Conservation (phyloP, 352 stramenopile genomes). For the Pythium biforme region DNA sequence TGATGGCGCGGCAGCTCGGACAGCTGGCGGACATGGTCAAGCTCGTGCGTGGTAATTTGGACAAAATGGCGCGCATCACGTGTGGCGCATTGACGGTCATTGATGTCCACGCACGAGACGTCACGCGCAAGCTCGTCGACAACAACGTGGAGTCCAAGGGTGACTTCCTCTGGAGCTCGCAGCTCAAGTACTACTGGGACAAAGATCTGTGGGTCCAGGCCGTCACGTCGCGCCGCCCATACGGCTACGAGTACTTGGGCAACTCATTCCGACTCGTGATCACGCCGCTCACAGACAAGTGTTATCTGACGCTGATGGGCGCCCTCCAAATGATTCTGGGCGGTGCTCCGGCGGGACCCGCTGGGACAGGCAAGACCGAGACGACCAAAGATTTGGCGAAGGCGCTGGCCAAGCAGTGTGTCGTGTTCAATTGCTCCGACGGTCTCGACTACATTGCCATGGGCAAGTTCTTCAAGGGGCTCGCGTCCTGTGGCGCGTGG, state of each 20-base stretch:
- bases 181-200: slow-evolving; percentile 94
- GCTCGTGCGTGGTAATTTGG: slow-evolving; percentile 89
- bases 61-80: slow-evolving; percentile 83
- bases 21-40: slow-evolving; percentile 94
- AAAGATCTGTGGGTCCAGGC: slow-evolving; percentile 89
- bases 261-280: slow-evolving; percentile 96
- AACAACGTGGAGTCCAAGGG: slow-evolving; percentile 88
- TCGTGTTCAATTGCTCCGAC: slow-evolving; percentile 94
- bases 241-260: slow-evolving; percentile 97
- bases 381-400: slow-evolving; percentile 96
- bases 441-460: slow-evolving; percentile 94
- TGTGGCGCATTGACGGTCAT: slow-evolving; percentile 93
- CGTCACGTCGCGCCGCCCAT: slow-evolving; percentile 87
- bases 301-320: slow-evolving; percentile 95
- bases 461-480: slow-evolving; percentile 94
- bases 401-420: slow-evolving; percentile 93
- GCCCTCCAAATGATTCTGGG: slow-evolving; percentile 95
- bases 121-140: slow-evolving; percentile 90
- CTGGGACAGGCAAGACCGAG: slow-evolving; percentile 94
- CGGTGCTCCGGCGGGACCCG: slow-evolving; percentile 90
- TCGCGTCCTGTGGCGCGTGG: slow-evolving; percentile 93
- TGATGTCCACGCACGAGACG: slow-evolving; percentile 95
- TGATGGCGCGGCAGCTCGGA: slow-evolving; percentile 79
- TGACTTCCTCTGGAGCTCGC: slow-evolving; percentile 87
- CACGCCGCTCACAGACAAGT: slow-evolving; percentile 96